These are phyloP conservation scores for Trypanosoma vivax DNA, from an alignment of 208 protist genomes.

Conservation along the genomic window DNA sequence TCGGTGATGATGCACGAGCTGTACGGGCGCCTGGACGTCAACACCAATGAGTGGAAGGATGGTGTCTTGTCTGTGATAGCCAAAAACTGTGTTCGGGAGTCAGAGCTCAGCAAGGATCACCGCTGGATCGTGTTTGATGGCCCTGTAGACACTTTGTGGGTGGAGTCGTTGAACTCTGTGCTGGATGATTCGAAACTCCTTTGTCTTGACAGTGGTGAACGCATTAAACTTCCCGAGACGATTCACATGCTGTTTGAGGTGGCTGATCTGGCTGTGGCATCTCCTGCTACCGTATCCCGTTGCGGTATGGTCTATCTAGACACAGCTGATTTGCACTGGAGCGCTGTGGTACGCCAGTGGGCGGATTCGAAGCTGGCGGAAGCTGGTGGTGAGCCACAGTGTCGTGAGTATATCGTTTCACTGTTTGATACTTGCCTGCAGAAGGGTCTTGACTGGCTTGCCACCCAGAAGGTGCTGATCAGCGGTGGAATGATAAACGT, in stretches of 20 bases:
- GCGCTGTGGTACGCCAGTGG: conserved; percentile 89
- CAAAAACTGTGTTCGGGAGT: conserved; percentile 82
- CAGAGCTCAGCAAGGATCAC: conserved; percentile 74
- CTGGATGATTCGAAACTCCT: conserved; percentile 98
- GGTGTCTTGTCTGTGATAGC: conserved; percentile 88
- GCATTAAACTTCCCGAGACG: conserved; percentile 94
- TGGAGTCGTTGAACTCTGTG: conserved; percentile 98
- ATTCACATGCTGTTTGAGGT: conserved; percentile 98
- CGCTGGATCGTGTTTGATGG: conserved; percentile 98
- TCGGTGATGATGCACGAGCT: conserved; percentile 96
- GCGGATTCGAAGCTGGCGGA: conserved; percentile 61
- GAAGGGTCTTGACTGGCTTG: conserved; percentile 86
- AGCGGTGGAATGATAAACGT: conserved; percentile 88
- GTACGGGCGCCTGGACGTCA: conserved; percentile 94
- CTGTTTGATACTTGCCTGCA: conserved; percentile 88
- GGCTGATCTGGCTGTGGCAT: conserved; percentile 95
- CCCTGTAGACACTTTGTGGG: conserved; percentile 98
- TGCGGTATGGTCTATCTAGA: conserved; percentile 98
- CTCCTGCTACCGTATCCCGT: conserved; percentile 96
- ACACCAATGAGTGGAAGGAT: conserved; percentile 93
- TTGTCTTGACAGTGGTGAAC: conserved; percentile 96
- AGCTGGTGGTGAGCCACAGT: conserved; percentile 43
- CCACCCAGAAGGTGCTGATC: conserved; percentile 78
- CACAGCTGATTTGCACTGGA: conserved; percentile 89
- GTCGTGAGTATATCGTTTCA: conserved; percentile 76